Conservation (phyloP, 129 eudicot genomes). For the Pseudognaphalium luteoalbum region DNA sequence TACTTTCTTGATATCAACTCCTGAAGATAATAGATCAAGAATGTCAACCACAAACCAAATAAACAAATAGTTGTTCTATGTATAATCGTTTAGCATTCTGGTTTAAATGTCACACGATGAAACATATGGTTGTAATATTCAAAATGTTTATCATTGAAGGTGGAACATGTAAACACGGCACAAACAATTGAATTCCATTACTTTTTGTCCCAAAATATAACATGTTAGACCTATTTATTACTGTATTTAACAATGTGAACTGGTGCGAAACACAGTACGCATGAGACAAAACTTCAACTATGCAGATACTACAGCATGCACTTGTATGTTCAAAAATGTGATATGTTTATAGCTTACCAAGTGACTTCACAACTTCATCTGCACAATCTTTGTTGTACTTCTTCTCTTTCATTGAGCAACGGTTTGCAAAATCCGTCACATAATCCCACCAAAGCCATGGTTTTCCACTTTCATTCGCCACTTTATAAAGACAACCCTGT, state of each 20-base stretch:
- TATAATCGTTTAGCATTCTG: not conserved
- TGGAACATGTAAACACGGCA: no score
- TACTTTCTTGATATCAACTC: constrained; percentile 61
- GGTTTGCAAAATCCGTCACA: constrained; percentile 67
- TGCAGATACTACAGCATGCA: not conserved
- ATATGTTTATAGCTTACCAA: constrained; percentile 50
- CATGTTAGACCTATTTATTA: not conserved
- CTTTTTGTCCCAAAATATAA: no score
- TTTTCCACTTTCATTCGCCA: constrained; percentile 68
- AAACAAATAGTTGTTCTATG: not conserved
- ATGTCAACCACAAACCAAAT: not conserved
- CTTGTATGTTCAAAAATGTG: not conserved
- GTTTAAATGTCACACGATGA: no score
- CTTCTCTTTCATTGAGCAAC: constrained; percentile 70
- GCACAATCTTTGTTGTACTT: constrained; percentile 71
- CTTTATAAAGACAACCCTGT: constrained; percentile 68
- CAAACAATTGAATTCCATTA: no score
- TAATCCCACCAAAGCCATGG: constrained; percentile 95
- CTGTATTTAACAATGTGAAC: not conserved
- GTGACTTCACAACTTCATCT: constrained; percentile 55
- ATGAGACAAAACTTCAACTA: not conserved
- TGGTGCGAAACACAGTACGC: not conserved
- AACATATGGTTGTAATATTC: no score
- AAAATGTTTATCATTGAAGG: no score
- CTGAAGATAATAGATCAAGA: constrained; percentile 32